Percentiles rank a stretch among this genome's conserved stretches.
phyloP scores from a whole-genome alignment of 1,284 basidiomycete species.

The Inonotus hispidus region DNA sequence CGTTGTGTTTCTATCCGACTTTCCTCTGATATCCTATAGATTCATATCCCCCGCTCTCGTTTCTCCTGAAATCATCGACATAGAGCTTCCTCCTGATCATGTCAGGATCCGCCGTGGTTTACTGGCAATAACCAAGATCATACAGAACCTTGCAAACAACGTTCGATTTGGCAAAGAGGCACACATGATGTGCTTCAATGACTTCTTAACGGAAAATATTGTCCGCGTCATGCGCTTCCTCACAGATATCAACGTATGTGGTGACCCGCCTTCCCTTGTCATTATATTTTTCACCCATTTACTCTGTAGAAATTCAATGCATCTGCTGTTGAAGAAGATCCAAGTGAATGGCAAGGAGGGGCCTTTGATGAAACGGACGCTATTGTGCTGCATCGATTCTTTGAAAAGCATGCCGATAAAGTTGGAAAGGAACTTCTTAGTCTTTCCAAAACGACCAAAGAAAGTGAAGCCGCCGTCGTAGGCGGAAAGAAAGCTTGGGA shows the following conservation, averaged over 20 bases:
- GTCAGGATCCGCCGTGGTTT: conserved; percentile 66
- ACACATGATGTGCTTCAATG: conserved; percentile 78
- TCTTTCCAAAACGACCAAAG: conserved; percentile 59
- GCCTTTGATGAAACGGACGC: conserved; percentile 77
- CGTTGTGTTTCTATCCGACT: neutral
- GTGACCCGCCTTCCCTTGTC: conserved; percentile 9
- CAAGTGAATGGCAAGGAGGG: conserved; percentile 67
- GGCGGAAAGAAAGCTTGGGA: conserved; percentile 76
- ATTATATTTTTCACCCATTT: neutral
- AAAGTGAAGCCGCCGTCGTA: conserved; percentile 47
- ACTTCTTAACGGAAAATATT: conserved; percentile 74
- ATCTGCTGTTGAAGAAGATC: conserved; percentile 45
- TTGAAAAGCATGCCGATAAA: conserved; percentile 78
- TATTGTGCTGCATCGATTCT: conserved; percentile 77
- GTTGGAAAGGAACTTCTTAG: conserved; percentile 80
- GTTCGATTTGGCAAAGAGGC: conserved; percentile 87
- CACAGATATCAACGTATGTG: conserved; percentile 69
- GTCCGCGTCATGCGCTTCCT: conserved; percentile 78
- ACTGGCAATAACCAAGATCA: conserved; percentile 84
- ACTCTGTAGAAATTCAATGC: conserved; percentile 48
- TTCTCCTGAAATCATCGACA: conserved; percentile 77
- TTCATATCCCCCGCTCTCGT: conserved; percentile 86
- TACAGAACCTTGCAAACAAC: conserved; percentile 91
- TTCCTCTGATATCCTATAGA: conserved; percentile 29
- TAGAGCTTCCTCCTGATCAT: conserved; percentile 67